Evolutionary conservation across 1,284 basidiomycete genomes (phyloP), one percentile per base, ranked within the genome.

Genomic region (Malassezia arunalokei): DNA sequence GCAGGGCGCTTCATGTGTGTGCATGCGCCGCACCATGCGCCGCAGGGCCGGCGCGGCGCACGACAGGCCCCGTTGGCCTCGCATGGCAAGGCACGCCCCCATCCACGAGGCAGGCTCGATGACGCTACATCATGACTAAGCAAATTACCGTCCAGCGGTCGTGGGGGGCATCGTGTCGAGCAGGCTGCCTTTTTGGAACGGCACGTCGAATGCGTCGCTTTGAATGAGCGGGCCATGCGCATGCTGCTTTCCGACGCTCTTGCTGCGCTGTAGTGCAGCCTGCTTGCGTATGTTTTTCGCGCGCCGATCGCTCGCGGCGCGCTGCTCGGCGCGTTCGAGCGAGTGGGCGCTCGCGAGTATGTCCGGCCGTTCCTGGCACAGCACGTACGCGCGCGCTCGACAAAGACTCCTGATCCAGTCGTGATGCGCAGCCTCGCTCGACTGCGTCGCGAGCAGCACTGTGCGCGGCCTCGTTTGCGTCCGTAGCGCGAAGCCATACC

Each of bases 1-100:
- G 47, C 87, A 81, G 0, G 61, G 62, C n/a, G 57, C 55, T 41
- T 31, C 15, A 11, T 28, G 17, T 4, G 20, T 24, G 20, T 24
- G 20, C 20, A 24, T 24, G 20, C 20, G 20, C 20, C 20, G 20
- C 20, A 24, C 20, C 20, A 24, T 4, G 20, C 20, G 20, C 20
- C 20, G 20, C 20, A 24, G 20, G 20, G 20, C 20, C 20, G 20
- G 20, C 20, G 20, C 20, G 20, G 20, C 20, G 20, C 20, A 24
- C 20, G 20, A 24, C 20, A 24, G 2, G 20, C 20, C 20, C 20
- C 20, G 20, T 24, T 24, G 20, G 20, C 20, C 20, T 24, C 20
- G 20, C 20, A 24, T 24, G 20, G 20, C 20, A 24, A 24, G 20
- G 20, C 20, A 24, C n/a, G n/a, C n/a, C n/a, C n/a, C n/a, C n/a